Evolutionary conservation across 2,329 filamentous ascomycete species (phyloP).

Genomic region (Paraphoma chrysanthemicola): DNA sequence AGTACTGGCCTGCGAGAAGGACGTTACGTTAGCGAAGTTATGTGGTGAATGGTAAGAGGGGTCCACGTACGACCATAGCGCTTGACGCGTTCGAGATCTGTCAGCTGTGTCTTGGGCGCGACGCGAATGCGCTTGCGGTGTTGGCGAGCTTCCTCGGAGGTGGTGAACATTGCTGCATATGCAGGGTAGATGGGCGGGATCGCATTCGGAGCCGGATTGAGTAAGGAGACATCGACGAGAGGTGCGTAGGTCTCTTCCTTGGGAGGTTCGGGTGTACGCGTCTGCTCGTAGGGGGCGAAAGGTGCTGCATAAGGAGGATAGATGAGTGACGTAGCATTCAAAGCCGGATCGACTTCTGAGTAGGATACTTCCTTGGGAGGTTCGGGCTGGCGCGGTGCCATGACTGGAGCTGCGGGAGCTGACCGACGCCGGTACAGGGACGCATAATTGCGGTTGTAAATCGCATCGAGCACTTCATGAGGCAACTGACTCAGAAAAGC

Average conservation of each 20-base stretch:
- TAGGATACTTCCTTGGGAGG: too few species aligned
- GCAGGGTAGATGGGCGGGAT: slow-evolving; percentile 17
- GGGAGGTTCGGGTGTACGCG: not conserved
- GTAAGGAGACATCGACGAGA: not conserved
- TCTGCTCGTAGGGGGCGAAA: too few species aligned
- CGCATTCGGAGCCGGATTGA: not conserved
- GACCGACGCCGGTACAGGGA: too few species aligned
- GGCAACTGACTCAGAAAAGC: not conserved
- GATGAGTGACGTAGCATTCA: too few species aligned
- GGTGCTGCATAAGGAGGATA: too few species aligned
- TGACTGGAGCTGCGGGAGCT: too few species aligned
- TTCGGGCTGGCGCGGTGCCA: too few species aligned
- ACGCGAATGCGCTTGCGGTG: slow-evolving; percentile 23
- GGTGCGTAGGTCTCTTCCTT: not conserved
- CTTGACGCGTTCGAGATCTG: slow-evolving; percentile 30
- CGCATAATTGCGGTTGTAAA: not conserved
- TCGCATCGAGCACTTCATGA: not conserved
- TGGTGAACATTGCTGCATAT: slow-evolving; percentile 24
- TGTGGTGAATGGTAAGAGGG: not conserved
- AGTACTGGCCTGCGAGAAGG: slow-evolving; percentile 25
- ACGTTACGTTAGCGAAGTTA: slow-evolving; percentile 2
- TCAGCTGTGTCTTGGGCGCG: slow-evolving; percentile 15
- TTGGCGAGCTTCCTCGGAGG: slow-evolving; percentile 20
- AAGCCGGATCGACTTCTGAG: too few species aligned
- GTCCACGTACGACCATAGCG: slow-evolving; percentile 23